Base-by-base conservation (phyloP, 108 stramenopile genomes). In the Hondaea fermentalgiana region DNA sequence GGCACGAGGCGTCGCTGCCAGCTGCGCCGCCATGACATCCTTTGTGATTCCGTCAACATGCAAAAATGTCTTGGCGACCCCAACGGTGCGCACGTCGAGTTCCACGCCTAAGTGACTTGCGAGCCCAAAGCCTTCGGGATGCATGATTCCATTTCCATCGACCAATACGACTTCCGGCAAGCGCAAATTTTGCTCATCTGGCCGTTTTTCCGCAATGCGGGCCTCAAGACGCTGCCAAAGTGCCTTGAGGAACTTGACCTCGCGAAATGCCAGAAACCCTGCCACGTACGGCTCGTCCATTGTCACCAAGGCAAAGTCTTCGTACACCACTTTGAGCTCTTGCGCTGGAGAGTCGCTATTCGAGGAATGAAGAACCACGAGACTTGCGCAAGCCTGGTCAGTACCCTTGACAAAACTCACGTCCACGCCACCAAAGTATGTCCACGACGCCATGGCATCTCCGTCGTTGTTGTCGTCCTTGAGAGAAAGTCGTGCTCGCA, bases 231-330 rank as follows among this genome's bases (percentile, higher is more conserved):
- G 87, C 71, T 90, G 45, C 60, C 49, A 87, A 12, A 91, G 90
- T 55, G 43, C 35, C n/a, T 53, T 35, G n/a, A 91, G 59, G 42
- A 88, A 44, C 43, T 87, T 60, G 42, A 91, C 90, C 89, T 92
- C 91, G 4, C 91, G 58, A 89, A 92, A 92, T 12, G 90, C 90
- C 47, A 92, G 59, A 57, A 92, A 92, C 1, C 91, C 91, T 4
- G 91, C 60, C 12, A 92, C 57, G 87, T 92, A 92, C 29, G 89
- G 90, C 55, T 88, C 58, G 16, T 87, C 51, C 90, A 91, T 91
- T n/a, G 87, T 90, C 17, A 92, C 90, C 45, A 47, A 29, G 19
- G 49, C 76, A 69, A 49, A 87, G 57, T 88, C 88, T 88, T 91
- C 55, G 58, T 91, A 90, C 25, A 91, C 91, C 21, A 91, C 87